Evolutionary conservation across 1,284 basidiomycete genomes (phyloP).

Genomic region (Coniophora puteana): DNA sequence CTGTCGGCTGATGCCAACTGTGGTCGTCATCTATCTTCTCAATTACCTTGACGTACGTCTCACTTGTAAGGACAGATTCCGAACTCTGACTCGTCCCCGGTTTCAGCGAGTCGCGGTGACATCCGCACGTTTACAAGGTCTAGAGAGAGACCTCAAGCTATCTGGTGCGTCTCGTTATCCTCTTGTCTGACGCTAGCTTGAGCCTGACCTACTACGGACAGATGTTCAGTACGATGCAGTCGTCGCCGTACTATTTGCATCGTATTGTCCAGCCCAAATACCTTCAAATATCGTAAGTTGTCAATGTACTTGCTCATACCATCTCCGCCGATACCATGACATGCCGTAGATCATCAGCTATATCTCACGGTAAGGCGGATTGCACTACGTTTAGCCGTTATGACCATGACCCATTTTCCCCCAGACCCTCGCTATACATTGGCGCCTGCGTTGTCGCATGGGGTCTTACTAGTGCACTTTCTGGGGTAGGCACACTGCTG

Average conservation of each 20-base stretch:
- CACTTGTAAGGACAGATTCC: neutral
- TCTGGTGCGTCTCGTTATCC: constrained; percentile 32
- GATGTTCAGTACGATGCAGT: constrained; percentile 61
- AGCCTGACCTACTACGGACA: constrained; percentile 18
- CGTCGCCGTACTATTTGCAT: constrained; percentile 57
- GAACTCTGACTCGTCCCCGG: neutral
- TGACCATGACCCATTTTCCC: neutral
- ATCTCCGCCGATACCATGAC: neutral
- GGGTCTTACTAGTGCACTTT: constrained; percentile 61
- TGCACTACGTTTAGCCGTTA: neutral
- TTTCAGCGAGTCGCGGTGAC: constrained; percentile 54
- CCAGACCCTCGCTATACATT: constrained; percentile 60
- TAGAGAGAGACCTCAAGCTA: constrained; percentile 53
- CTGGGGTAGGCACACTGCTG: constrained; percentile 40
- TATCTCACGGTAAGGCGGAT: constrained; percentile 37
- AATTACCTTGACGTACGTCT: constrained; percentile 63
- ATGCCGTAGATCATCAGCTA: constrained; percentile 45
- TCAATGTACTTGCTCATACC: constrained; percentile 1
- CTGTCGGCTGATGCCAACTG: constrained; percentile 52
- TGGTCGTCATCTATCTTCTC: constrained; percentile 62
- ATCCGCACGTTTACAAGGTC: constrained; percentile 55
- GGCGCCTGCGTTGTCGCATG: constrained; percentile 59
- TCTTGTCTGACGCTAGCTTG: neutral
- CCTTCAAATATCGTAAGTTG: constrained; percentile 60
- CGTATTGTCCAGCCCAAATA: constrained; percentile 60